phyloP scores from a whole-genome alignment of 257 asterid genomes.

The Ligustrum vulgare region DNA sequence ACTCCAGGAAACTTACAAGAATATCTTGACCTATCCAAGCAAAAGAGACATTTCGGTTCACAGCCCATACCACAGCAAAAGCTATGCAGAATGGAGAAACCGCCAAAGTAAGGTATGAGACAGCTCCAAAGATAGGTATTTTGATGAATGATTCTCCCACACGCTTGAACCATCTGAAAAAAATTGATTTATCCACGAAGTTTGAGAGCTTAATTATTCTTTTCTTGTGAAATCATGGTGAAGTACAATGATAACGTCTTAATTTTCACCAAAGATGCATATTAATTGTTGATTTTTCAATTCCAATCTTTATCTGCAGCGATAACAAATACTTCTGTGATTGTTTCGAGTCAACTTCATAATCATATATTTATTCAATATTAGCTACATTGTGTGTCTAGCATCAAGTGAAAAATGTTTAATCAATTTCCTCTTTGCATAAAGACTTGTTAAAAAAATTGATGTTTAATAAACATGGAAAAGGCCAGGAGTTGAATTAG shows the following conservation, averaged over 20 bases:
- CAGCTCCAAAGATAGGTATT: constrained; percentile 54
- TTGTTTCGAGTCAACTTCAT: background rate
- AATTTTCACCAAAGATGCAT: background rate
- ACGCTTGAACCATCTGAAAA: constrained; percentile 50
- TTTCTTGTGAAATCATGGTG: background rate
- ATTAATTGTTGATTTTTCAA: background rate
- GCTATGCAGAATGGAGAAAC: constrained; percentile 84
- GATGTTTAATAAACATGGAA: constrained; percentile 14
- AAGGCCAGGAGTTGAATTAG: background rate
- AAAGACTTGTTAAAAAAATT: background rate
- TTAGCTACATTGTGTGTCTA: background rate
- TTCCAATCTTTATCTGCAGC: background rate
- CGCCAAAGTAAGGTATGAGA: constrained; percentile 76
- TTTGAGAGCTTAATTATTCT: constrained; percentile 11
- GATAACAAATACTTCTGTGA: background rate
- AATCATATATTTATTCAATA: background rate
- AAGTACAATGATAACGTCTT: background rate
- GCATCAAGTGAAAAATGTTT: background rate
- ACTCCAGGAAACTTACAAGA: constrained; percentile 53
- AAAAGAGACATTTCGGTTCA: constrained; percentile 56
- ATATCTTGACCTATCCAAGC: constrained; percentile 97
- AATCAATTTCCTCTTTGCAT: background rate
- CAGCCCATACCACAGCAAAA: constrained; percentile 84
- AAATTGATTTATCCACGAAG: background rate
- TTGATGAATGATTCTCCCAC: constrained; percentile 41